These are phyloP conservation scores for Collybia sordida DNA, from an alignment of 768 basidiomycete species.

Conservation along the genomic window DNA sequence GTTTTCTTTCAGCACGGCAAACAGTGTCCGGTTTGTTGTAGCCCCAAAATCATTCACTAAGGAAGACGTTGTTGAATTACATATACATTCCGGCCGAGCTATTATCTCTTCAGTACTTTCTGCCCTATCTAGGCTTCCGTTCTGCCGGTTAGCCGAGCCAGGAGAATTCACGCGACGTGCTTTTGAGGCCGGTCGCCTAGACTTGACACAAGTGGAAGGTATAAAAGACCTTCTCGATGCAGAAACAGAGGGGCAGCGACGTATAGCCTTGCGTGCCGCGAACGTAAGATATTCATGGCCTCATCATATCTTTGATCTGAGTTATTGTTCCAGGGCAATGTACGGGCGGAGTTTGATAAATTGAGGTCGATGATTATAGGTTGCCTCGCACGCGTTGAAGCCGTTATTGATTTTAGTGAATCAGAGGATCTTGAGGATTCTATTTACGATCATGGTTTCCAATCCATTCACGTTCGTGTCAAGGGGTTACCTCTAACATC, in stretches of 20 bases:
- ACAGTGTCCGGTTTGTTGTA: slow-evolving; percentile 23
- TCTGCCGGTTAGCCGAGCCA: slow-evolving; percentile 74
- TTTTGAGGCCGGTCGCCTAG: slow-evolving; percentile 76
- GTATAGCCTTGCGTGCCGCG: slow-evolving; percentile 66
- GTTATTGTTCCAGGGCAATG: slow-evolving; percentile 51
- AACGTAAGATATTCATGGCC: slow-evolving; percentile 45
- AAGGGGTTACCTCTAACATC: slow-evolving; percentile 1
- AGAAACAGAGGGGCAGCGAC: slow-evolving; percentile 82
- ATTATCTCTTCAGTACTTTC: slow-evolving; percentile 69
- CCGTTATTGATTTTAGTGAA: slow-evolving; percentile 92
- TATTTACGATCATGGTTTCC: slow-evolving; percentile 67
- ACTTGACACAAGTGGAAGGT: slow-evolving; percentile 88
- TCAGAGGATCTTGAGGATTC: slow-evolving; percentile 88
- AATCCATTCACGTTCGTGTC: too few species aligned
- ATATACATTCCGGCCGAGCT: slow-evolving; percentile 85
- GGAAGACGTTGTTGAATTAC: slow-evolving; percentile 80
- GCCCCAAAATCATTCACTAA: slow-evolving; percentile 83
- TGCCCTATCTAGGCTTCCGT: slow-evolving; percentile 60
- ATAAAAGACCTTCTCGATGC: slow-evolving; percentile 85
- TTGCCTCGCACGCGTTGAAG: slow-evolving; percentile 80
- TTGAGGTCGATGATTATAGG: slow-evolving; percentile 67
- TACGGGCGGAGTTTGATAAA: slow-evolving; percentile 57
- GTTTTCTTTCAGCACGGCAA: not conserved
- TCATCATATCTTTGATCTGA: slow-evolving; percentile 5
- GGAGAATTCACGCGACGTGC: slow-evolving; percentile 91